phyloP scores from a whole-genome alignment of 2,329 filamentous ascomycete species.

The Fusarium sp. region DNA sequence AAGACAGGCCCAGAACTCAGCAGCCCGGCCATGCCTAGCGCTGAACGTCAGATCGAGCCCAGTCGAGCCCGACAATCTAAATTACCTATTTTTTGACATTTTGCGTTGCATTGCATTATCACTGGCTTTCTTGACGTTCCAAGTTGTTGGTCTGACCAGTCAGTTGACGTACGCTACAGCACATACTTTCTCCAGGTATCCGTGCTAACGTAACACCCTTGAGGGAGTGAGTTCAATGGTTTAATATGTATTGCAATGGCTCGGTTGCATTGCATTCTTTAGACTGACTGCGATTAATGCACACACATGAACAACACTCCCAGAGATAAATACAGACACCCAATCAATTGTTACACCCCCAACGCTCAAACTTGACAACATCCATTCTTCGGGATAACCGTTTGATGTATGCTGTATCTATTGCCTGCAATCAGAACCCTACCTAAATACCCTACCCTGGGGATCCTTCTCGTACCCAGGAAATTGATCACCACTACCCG shows the following conservation, averaged over 20 bases:
- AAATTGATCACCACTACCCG: constrained; percentile 18
- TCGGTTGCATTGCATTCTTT: not conserved
- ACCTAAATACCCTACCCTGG: not conserved
- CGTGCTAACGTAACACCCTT: not conserved
- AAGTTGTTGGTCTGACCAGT: not conserved
- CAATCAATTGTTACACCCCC: not conserved
- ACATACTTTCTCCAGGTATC: not conserved
- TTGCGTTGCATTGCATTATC: constrained; percentile 1
- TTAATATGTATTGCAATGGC: not conserved
- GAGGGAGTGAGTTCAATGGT: not conserved
- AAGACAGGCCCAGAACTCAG: constrained; percentile 14
- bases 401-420: not conserved
- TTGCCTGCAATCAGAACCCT: too few relatives aligned
- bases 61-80: constrained; percentile 13
- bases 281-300: not conserved
- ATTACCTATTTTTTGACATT: constrained; percentile 1
- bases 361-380: not conserved
- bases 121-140: constrained; percentile 7
- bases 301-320: not conserved
- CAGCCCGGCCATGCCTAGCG: constrained; percentile 32
- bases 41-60: not conserved
- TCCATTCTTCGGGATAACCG: constrained; percentile 8
- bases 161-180: too few relatives aligned
- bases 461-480: not conserved
- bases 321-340: not conserved